Conservation (phyloP, 768 basidiomycete species). For the Tylopilus plumbeoviolaceoides region DNA sequence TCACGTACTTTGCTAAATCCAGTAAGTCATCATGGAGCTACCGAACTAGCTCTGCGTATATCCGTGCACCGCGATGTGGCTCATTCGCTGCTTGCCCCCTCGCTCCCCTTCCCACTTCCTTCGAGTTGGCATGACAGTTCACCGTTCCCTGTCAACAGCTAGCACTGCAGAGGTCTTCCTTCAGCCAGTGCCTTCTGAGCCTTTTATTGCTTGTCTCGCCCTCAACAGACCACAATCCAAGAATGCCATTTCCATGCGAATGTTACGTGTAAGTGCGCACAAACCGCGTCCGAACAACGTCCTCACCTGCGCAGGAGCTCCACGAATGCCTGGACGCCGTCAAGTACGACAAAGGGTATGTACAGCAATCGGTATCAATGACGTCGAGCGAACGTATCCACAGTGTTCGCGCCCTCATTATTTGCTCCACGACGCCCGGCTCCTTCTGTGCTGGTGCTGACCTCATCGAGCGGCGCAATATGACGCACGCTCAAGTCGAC, state of each 20-base stretch:
- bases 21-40: no score
- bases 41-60: no score
- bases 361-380: background rate
- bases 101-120: background rate
- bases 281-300: background rate
- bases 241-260: constrained; percentile 78
- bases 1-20: no score
- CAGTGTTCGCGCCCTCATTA: constrained; percentile 74
- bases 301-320: constrained; percentile 51
- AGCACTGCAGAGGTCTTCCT: constrained; percentile 37
- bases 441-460: constrained; percentile 94
- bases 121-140: background rate
- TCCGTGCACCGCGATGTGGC: background rate
- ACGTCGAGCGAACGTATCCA: background rate
- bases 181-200: constrained; percentile 48
- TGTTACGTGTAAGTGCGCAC: constrained; percentile 54
- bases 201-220: constrained; percentile 69
- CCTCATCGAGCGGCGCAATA: constrained; percentile 77
- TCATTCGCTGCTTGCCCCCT: background rate
- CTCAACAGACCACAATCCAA: constrained; percentile 79
- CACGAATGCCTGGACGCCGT: constrained; percentile 62
- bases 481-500: constrained; percentile 70
- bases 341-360: constrained; percentile 63
- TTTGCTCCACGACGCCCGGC: constrained; percentile 74
- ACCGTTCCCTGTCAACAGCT: constrained; percentile 21